Conservation (phyloP, 495 filamentous ascomycete genomes). For the Haplographium delicatum region DNA sequence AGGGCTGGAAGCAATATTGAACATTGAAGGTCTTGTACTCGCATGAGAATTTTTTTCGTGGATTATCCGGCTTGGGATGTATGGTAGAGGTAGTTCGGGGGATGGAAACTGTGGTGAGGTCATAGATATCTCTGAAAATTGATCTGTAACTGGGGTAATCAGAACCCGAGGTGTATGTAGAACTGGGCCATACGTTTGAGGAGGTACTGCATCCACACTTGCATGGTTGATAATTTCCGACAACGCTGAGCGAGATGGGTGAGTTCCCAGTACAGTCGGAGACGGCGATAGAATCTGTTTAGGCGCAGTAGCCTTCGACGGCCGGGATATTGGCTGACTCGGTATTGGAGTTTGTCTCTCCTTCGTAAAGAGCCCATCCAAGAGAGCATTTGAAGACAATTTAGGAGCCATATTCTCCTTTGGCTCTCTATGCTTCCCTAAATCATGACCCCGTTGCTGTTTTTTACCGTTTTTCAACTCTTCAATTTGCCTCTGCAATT, state of each 20-base stretch:
- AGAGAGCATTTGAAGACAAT: not conserved
- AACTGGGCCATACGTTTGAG: slow-evolving; percentile 1
- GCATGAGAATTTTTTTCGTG: slow-evolving; percentile 13
- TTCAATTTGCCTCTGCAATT: slow-evolving; percentile 17
- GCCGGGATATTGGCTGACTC: slow-evolving; percentile 10
- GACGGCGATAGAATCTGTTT: slow-evolving; percentile 8
- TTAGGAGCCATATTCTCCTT: not conserved
- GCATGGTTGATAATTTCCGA: slow-evolving; percentile 23
- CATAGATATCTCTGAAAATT: slow-evolving; percentile 12
- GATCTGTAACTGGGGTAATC: slow-evolving; percentile 7
- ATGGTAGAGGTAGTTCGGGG: slow-evolving; percentile 10
- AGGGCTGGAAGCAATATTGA: slow-evolving; percentile 25
- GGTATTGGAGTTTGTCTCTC: slow-evolving; percentile 18
- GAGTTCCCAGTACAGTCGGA: not conserved
- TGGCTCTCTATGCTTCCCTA: not conserved
- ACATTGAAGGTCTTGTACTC: slow-evolving; percentile 25
- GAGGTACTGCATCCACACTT: slow-evolving; percentile 8
- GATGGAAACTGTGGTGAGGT: slow-evolving; percentile 15
- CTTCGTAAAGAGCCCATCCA: not conserved
- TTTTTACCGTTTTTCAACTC: not conserved
- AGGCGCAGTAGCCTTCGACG: slow-evolving; percentile 8
- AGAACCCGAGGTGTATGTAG: slow-evolving; percentile 10
- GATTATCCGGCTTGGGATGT: not conserved
- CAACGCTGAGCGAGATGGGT: slow-evolving; percentile 11
- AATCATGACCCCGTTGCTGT: not conserved